These are phyloP conservation scores for Metarhizium humberi DNA, from an alignment of 2,329 filamentous ascomycete species.

Conservation along the genomic window DNA sequence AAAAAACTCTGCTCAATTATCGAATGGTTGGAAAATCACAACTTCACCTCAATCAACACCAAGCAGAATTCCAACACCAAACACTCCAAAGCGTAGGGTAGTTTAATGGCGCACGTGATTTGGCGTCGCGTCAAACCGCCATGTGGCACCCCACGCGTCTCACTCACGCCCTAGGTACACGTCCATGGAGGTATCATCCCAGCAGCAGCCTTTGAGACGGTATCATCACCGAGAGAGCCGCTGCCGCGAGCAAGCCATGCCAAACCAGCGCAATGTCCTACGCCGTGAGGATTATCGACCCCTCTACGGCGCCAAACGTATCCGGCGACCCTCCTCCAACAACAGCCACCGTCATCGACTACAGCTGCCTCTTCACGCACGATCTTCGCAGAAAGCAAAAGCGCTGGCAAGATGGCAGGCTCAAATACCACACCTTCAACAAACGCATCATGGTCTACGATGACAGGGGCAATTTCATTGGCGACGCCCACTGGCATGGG, in stretches of 20 bases:
- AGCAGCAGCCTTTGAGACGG: neutral
- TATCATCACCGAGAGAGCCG: neutral
- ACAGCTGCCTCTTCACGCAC: slow-evolving; percentile 76
- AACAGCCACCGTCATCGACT: slow-evolving; percentile 70
- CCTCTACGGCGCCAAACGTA: neutral
- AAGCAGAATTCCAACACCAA: too few relatives aligned
- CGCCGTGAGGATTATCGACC: slow-evolving; percentile 6
- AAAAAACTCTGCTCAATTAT: too few relatives aligned
- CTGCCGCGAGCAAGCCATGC: neutral
- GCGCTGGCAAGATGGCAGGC: slow-evolving; percentile 83
- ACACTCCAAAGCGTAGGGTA: neutral
- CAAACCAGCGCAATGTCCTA: slow-evolving; percentile 12
- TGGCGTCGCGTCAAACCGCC: neutral
- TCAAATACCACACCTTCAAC: slow-evolving; percentile 88
- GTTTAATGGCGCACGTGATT: neutral
- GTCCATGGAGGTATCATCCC: neutral
- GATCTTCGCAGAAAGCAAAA: slow-evolving; percentile 83
- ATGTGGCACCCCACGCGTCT: neutral
- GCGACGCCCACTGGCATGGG: slow-evolving; percentile 73
- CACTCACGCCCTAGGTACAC: neutral
- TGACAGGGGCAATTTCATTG: slow-evolving; percentile 67
- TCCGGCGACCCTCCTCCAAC: slow-evolving; percentile 8
- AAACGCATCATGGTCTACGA: slow-evolving; percentile 87
- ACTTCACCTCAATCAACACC: too few relatives aligned
- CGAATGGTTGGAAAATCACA: too few relatives aligned